A percentile compares a stretch with the other conserved stretches of the same genome.
These are phyloP conservation scores for Symbiodinium pilosum DNA, from an alignment of 73 alveolate genomes.

Conservation along the genomic window DNA sequence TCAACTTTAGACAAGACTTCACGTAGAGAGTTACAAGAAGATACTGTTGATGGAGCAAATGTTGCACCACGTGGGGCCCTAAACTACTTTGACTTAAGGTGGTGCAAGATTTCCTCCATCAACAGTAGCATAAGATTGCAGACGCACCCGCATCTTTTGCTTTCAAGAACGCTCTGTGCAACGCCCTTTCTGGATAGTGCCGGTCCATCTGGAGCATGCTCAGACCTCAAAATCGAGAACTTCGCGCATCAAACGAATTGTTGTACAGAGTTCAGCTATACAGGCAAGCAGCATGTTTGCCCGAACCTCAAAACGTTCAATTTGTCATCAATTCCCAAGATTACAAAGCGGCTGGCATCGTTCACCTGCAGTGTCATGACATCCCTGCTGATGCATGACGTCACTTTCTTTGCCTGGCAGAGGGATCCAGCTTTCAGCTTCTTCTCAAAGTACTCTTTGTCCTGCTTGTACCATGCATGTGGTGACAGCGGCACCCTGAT, in stretches of 20 bases:
- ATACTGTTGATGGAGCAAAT: too few species aligned
- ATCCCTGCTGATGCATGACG: background rate
- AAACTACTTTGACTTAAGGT: too few species aligned
- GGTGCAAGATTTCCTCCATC: too few species aligned
- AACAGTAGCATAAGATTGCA: too few species aligned
- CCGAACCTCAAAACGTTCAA: constrained; percentile 71
- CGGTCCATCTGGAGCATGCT: constrained; percentile 52
- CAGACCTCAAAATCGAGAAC: background rate
- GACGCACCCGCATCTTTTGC: background rate
- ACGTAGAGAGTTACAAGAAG: too few species aligned
- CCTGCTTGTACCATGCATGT: background rate
- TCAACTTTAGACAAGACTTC: too few species aligned
- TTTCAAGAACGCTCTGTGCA: constrained; percentile 52
- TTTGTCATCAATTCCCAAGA: constrained; percentile 81
- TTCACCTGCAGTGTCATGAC: constrained; percentile 18
- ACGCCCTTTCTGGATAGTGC: constrained; percentile 35
- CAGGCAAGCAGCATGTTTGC: constrained; percentile 13
- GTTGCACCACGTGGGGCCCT: too few species aligned
- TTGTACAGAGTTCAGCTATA: background rate
- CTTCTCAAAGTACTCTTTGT: constrained; percentile 47
- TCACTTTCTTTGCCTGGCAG: constrained; percentile 13
- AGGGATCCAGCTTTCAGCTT: constrained; percentile 80
- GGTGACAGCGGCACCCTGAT: background rate
- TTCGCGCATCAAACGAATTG: background rate
- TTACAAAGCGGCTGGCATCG: constrained; percentile 79